Evolutionary conservation across 1,139 yeast species (phyloP), one percentile per base, ranked within the genome.

Genomic region (Zygosaccharomyces sapae): DNA sequence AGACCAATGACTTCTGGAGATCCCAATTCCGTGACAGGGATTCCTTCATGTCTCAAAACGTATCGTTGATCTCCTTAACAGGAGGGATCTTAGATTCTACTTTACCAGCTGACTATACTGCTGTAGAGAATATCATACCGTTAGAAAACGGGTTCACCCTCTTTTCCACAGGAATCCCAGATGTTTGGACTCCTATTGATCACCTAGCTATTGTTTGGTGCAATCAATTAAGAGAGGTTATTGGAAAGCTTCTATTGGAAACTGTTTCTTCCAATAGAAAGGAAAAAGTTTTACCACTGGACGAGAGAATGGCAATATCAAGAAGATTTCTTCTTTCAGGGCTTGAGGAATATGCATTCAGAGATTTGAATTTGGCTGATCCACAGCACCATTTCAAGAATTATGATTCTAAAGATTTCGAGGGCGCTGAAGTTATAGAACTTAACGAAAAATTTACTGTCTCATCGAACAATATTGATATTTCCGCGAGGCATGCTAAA

Each of bases 181-280:
- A 75, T 5, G 97, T 92, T 0, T 92, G 97, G 96, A 83, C 96
- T 0, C 86, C 97, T 0, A 81, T 90, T 39, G 98, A 94, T 65
- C 99, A 94, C 68, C 74, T 89, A 56, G 97, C 98, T 0, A 83
- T 94, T 45, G 96, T 90, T 0, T 94, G 99, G 99, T 94, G 99
- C 68, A 86, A 83, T 50, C 97, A 92, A 63, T 69, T 89, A 35
- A 75, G 98, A 46, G 72, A 75, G 37, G 78, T 75, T 5, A 56
- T 92, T 2, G 84, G 86, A 9, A 71, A 73, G 40, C 69, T 81
- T 0, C 62, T 94, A 27, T 68, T 86, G 39, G 83, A 79, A 36
- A 72, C 85, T 13, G 76, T 79, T 2, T 85, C 86, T 58, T 63
- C 65, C 25, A 52, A 56, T 0, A 57, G 70, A 0, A 70, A 80